Evolutionary conservation across 176 grass and related monocot species (phyloP).

Genomic region (Thinopyrum elongatum): DNA sequence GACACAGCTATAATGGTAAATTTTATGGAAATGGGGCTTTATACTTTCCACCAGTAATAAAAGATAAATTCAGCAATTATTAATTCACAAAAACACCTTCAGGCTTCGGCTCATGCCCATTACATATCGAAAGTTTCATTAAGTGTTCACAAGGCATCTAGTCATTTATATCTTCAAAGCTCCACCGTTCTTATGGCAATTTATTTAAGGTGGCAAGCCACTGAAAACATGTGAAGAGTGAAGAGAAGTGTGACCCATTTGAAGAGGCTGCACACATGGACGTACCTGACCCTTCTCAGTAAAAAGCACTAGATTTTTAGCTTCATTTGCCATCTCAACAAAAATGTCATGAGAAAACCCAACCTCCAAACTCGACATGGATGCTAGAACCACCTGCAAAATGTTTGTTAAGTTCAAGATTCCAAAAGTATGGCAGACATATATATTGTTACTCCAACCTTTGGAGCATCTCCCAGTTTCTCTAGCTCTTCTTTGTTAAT

Average conservation of each 20-base stretch:
- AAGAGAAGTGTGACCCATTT: slow-evolving; percentile 4
- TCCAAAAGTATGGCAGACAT: slow-evolving; percentile 10
- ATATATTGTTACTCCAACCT: slow-evolving; percentile 59
- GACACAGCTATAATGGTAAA: background rate
- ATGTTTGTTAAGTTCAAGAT: slow-evolving; percentile 44
- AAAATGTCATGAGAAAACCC: slow-evolving; percentile 99
- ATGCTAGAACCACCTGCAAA: slow-evolving; percentile 85
- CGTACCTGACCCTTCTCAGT: slow-evolving; percentile 93
- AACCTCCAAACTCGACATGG: slow-evolving; percentile 94
- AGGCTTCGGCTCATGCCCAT: background rate
- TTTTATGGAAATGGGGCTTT: background rate
- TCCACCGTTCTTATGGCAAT: background rate
- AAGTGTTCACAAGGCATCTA: background rate
- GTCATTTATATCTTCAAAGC: background rate
- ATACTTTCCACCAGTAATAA: background rate
- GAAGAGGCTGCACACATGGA: slow-evolving; percentile 10
- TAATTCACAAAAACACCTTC: background rate
- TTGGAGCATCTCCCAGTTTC: slow-evolving; percentile 71
- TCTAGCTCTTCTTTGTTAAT: slow-evolving; percentile 91
- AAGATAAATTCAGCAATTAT: slow-evolving; percentile 1
- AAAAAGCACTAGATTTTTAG: slow-evolving; percentile 92
- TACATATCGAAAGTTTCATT: background rate
- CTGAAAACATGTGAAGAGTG: slow-evolving; percentile 11
- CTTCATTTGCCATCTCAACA: slow-evolving; percentile 87
- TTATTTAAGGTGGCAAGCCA: slow-evolving; percentile 2